phyloP scores from a whole-genome alignment of 2,329 filamentous ascomycete genomes.

The Neophaeococcomyces mojaviensis region DNA sequence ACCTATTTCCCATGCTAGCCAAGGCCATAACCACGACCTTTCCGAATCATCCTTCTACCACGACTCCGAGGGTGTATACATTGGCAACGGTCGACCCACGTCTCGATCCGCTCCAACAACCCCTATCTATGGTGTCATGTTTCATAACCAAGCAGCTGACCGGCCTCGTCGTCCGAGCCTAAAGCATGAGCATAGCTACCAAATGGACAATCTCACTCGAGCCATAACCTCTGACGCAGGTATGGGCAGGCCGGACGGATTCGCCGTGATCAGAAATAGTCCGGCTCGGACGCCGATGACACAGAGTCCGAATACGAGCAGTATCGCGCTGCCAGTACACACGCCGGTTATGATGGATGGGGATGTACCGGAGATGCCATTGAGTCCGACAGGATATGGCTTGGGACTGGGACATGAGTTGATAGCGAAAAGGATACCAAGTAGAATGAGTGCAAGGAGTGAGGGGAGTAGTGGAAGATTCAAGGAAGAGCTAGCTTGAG shows the following conservation, averaged over 20 bases:
- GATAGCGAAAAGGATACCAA: neutral
- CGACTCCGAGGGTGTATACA: slow-evolving; percentile 25
- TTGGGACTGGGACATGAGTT: neutral
- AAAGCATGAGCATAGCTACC: slow-evolving; percentile 1
- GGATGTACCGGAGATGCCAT: slow-evolving; percentile 23
- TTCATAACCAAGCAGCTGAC: slow-evolving; percentile 3
- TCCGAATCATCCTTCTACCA: slow-evolving; percentile 26
- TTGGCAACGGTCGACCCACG: slow-evolving; percentile 13
- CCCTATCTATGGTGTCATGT: slow-evolving; percentile 4
- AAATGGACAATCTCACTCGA: slow-evolving; percentile 13
- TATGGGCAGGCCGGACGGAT: slow-evolving; percentile 16
- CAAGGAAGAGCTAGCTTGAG: too few species aligned
- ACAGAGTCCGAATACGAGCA: slow-evolving; percentile 26
- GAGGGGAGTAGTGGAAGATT: slow-evolving; percentile 1
- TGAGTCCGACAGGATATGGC: neutral
- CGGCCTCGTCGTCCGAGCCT: slow-evolving; percentile 13
- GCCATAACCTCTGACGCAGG: slow-evolving; percentile 20
- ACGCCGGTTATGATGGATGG: slow-evolving; percentile 19
- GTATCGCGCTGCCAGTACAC: slow-evolving; percentile 19
- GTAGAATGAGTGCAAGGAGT: neutral
- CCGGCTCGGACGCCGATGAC: slow-evolving; percentile 38
- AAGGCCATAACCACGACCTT: slow-evolving; percentile 17
- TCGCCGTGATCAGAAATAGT: slow-evolving; percentile 35
- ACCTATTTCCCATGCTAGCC: slow-evolving; percentile 11
- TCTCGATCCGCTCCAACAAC: slow-evolving; percentile 17